Percentiles rank a stretch among this genome's conserved stretches.
phyloP scores from a whole-genome alignment of 225 moss, liverwort and hornwort genomes.

The Pleurozium schreberi region DNA sequence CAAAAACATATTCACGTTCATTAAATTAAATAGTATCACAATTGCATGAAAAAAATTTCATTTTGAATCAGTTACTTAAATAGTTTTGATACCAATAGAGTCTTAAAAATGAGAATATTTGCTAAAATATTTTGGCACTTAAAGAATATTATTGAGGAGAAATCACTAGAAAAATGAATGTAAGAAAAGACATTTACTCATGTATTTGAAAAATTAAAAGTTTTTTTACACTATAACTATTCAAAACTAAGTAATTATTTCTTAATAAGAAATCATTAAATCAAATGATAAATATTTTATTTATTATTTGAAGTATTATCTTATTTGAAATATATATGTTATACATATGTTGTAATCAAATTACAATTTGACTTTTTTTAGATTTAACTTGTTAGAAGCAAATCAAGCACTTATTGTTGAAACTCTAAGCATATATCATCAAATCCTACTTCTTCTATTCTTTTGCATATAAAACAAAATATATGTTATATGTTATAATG shows the following conservation, averaged over 20 bases:
- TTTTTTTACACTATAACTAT: not conserved
- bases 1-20: not conserved
- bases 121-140: not conserved
- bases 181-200: too few relatives aligned
- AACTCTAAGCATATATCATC: not conserved
- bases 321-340: not conserved
- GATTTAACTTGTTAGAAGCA: too few relatives aligned
- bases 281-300: too few relatives aligned
- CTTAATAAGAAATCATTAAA: too few relatives aligned
- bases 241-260: too few relatives aligned
- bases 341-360: accelerated
- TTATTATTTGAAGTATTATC: not conserved
- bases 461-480: not conserved
- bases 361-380: too few relatives aligned
- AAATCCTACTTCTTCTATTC: too few relatives aligned
- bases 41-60: not conserved
- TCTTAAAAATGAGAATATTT: not conserved
- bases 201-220: not conserved
- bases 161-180: too few relatives aligned
- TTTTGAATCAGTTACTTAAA: not conserved
- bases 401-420: not conserved
- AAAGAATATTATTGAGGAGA: not conserved
- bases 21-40: not conserved
- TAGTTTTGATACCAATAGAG: too few relatives aligned
- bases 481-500: too few relatives aligned